Conservation (phyloP, 1,284 basidiomycete genomes). For the Sanghuangporus sanghuang region DNA sequence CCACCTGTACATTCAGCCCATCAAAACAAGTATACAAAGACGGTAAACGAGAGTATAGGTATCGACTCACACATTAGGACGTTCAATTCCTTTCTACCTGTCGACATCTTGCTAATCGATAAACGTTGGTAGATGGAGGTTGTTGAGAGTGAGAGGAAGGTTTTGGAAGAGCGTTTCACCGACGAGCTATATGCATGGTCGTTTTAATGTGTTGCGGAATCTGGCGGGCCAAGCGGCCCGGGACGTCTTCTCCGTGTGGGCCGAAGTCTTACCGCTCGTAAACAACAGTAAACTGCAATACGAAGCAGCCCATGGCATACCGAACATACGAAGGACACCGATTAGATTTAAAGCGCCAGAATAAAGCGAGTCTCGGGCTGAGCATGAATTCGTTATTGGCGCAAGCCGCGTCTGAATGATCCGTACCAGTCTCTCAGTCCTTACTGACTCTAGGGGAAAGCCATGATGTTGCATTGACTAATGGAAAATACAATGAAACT, state of each 20-base stretch:
- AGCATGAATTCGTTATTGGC: no score
- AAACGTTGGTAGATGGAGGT: background rate
- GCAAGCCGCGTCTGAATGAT: no score
- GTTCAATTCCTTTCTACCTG: conserved; percentile 42
- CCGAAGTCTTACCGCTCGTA: background rate
- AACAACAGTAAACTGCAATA: background rate
- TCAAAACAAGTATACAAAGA: background rate
- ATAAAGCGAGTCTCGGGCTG: no score
- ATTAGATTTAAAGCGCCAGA: no score
- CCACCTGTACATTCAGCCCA: conserved; percentile 42
- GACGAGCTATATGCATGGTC: background rate
- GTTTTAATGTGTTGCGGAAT: background rate
- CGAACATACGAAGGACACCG: no score
- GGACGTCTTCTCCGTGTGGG: background rate
- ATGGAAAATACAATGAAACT: no score
- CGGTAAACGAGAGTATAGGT: background rate
- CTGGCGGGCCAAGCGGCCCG: background rate
- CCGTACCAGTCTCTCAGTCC: no score
- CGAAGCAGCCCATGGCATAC: no score
- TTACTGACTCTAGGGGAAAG: no score
- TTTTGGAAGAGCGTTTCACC: conserved; percentile 6
- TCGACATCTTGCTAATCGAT: conserved; percentile 1
- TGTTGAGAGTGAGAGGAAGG: background rate
- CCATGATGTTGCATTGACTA: no score
- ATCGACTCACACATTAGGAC: conserved; percentile 65